Conservation (phyloP, 164 flowering plant genomes). For the Macadamia integrifolia region DNA sequence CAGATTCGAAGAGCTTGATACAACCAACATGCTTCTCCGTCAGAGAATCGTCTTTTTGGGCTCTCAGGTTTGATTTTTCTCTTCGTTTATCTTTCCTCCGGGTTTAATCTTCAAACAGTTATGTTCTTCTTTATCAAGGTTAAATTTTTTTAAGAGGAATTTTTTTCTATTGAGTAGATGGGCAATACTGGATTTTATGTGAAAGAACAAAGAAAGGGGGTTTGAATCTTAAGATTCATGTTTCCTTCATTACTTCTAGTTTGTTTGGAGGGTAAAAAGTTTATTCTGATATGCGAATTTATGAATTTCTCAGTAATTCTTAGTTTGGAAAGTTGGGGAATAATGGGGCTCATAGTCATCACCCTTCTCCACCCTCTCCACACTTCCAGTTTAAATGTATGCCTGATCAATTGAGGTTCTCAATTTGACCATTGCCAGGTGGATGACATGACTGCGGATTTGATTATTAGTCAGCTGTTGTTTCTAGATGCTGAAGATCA, state of each 20-base stretch:
- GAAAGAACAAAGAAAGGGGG: not conserved
- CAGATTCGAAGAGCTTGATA: slow-evolving; percentile 72
- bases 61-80: slow-evolving; percentile 45
- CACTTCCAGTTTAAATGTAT: not conserved
- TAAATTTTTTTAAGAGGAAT: slow-evolving; percentile 2
- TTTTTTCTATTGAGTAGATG: not conserved
- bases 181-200: not conserved
- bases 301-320: not conserved
- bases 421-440: slow-evolving; percentile 43
- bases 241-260: not conserved
- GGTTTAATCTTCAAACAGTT: not conserved
- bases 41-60: slow-evolving; percentile 89
- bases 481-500: slow-evolving; percentile 87
- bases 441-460: slow-evolving; percentile 77
- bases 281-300: not conserved
- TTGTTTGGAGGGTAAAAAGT: too few relatives aligned
- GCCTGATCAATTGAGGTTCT: not conserved
- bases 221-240: not conserved
- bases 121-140: not conserved
- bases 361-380: too few relatives aligned
- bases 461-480: slow-evolving; percentile 74
- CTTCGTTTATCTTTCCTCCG: not conserved
- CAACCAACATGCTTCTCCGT: slow-evolving; percentile 86
- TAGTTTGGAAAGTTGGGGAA: not conserved
- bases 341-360: not conserved